Conservation (phyloP, 1,284 basidiomycete species). For the Trametes hirsuta region DNA sequence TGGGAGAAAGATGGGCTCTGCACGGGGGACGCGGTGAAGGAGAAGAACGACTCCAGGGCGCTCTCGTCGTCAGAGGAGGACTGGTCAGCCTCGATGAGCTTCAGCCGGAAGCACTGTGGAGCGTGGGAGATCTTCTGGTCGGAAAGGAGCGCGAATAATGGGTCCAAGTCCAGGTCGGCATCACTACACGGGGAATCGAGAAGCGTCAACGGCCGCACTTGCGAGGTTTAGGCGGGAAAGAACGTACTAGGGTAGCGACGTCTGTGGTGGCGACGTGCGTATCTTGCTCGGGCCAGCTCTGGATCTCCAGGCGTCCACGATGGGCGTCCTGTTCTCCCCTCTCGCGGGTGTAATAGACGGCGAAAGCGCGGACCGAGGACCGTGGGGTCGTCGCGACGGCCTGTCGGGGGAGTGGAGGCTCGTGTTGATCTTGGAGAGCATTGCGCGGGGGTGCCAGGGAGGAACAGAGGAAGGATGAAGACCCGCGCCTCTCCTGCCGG, state of each 20-base stretch:
- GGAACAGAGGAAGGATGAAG: conserved; percentile 1
- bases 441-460: conserved; percentile 6
- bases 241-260: conserved; percentile 23
- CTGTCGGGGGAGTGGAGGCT: conserved; percentile 19
- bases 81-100: conserved; percentile 21
- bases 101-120: conserved; percentile 19
- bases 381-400: conserved; percentile 20
- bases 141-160: conserved; percentile 14
- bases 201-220: too few relatives aligned
- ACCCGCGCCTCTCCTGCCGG: conserved; percentile 2
- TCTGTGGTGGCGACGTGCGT: conserved; percentile 18
- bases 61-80: conserved; percentile 30
- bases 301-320: conserved; percentile 18
- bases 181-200: conserved; percentile 7
- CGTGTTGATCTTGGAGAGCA: conserved; percentile 26
- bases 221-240: background rate
- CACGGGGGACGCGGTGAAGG: conserved; percentile 42
- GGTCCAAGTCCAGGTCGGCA: conserved; percentile 22
- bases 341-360: conserved; percentile 14
- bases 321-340: conserved; percentile 11
- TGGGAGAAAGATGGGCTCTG: conserved; percentile 27
- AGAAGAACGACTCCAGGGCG: conserved; percentile 45
- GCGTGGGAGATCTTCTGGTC: conserved; percentile 9
- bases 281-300: conserved; percentile 14
- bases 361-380: conserved; percentile 20